Evolutionary conservation across 306 rosid genomes (phyloP), one percentile per base, ranked within the genome.

Genomic region (Mucuna pruriens): DNA sequence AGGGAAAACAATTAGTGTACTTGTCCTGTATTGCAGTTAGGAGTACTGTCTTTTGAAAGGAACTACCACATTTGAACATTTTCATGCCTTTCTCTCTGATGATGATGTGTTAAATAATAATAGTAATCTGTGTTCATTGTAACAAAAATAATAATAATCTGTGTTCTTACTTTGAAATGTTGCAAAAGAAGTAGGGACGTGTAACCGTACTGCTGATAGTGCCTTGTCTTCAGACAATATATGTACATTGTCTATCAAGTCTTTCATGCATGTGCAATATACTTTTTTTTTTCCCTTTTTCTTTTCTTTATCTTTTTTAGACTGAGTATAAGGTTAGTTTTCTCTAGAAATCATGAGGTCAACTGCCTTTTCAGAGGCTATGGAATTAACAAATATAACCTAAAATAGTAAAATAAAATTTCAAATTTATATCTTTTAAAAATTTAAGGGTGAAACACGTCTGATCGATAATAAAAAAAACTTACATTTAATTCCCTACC

Each of bases 81-180:
- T 23, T 76, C n/a, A 68, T 76, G 42, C 49, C 10, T 36, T 49
- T 42, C 7, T n/a, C n/a, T n/a, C n/a, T n/a, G n/a, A n/a, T n/a
- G n/a, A n/a, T 39, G 62, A 75, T 57, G 76, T 54, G 68, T 20
- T 16, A 9, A 46, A 23, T 15, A 40, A 29, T n/a, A n/a, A n/a
- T n/a, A n/a, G n/a, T 29, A 29, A 29, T 29, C 31, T 3, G 52
- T 67, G 25, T 15, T 33, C 60, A n/a, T n/a, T n/a, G n/a, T n/a
- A n/a, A n/a, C n/a, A n/a, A n/a, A n/a, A n/a, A n/a, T n/a, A n/a
- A n/a, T n/a, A n/a, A 29, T 29, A 29, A 29, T 29, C 31, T 3
- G 52, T 67, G 25, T 15, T 33, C 60, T 67, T 76, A 26, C 67
- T 69, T 70, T 71, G 79, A 77, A 83, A 61, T 26, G 34, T 71